Base-by-base conservation (phyloP, 2,329 filamentous ascomycete genomes). In the Nemania diffusa region DNA sequence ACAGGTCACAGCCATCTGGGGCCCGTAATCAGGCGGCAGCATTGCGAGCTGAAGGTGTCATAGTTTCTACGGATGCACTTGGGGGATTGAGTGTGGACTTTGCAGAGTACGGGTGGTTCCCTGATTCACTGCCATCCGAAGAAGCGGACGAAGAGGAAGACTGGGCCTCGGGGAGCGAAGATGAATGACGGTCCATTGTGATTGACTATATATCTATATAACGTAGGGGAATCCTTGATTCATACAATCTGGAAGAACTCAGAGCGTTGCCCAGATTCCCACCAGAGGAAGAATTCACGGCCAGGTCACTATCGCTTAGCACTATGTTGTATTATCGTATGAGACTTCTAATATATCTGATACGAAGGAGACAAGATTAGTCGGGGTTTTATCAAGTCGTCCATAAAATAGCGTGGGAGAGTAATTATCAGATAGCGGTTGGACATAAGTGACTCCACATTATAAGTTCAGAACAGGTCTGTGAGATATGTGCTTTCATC, bases 381-480 rank as follows among this genome's bases (percentile, higher is more conserved):
- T 58, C 1, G 20, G 8, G 6, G 46, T 42, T n/a, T 51, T 11
- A 7, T 26, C 2, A 61, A 20, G 55, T 52, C 13, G 52, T 60
- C 22, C 61, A 51, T 32, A 22, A 61, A n/a, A 46, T 37, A 42
- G 15, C 20, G 29, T 11, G 50, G n/a, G 32, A 15, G 15, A 24
- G n/a, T 42, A 53, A 34, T 67, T 22, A 22, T 92, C 90, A 92
- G 90, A 92, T 89, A 93, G 91, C 90, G 91, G 90, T 93, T 93
- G 91, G 88, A 90, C 88, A 88, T 90, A 88, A 82, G 81, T 83
- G 78, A 83, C 85, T 92, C 90, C 85, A 91, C 90, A 92, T 84
- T 51, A 72, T 75, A 78, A 81, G 52, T 69, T 93, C 90, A 85
- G 91, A 91, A 91, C 91, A 93, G 91, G 91, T 93, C 91, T 93